A percentile compares a stretch with the other conserved stretches of the same genome.
Evolutionary conservation across 257 asterid genomes (phyloP).

Genomic region (Ballota nigra): DNA sequence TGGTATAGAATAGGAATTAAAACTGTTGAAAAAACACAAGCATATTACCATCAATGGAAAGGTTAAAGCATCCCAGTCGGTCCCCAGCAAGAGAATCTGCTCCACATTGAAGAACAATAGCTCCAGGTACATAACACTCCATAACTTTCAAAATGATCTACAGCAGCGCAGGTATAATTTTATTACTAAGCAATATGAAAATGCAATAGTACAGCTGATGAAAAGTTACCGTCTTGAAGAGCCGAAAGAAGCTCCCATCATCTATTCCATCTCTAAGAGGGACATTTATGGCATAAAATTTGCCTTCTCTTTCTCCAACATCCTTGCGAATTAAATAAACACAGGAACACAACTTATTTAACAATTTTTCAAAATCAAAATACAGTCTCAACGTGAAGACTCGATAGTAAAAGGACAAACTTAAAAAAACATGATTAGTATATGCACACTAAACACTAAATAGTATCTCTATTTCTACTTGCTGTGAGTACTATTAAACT

Average conservation of each 20-base stretch:
- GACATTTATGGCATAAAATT: constrained; percentile 89
- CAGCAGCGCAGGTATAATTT: constrained; percentile 27
- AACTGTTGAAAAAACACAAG: constrained; percentile 38
- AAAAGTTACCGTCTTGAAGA: constrained; percentile 72
- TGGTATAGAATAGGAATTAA: constrained; percentile 18
- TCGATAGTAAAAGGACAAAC: background rate
- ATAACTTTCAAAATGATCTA: constrained; percentile 87
- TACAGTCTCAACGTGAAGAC: background rate
- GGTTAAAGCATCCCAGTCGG: constrained; percentile 98
- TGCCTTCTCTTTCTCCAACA: constrained; percentile 95
- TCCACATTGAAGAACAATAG: constrained; percentile 97
- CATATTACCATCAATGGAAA: constrained; percentile 92
- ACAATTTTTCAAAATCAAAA: constrained; percentile 20
- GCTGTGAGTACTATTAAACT: background rate
- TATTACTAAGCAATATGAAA: constrained; percentile 6
- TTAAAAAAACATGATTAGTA: background rate
- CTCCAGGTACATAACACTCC: constrained; percentile 95
- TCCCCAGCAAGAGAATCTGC: constrained; percentile 99
- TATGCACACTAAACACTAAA: background rate
- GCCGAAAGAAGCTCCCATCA: constrained; percentile 80
- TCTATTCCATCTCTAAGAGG: constrained; percentile 97
- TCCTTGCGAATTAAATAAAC: constrained; percentile 63
- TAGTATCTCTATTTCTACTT: background rate
- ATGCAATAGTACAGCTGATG: background rate
- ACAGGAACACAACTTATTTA: constrained; percentile 21